These are phyloP conservation scores for Penicillium thymicola DNA, from an alignment of 2,329 filamentous ascomycete genomes.

Conservation along the genomic window DNA sequence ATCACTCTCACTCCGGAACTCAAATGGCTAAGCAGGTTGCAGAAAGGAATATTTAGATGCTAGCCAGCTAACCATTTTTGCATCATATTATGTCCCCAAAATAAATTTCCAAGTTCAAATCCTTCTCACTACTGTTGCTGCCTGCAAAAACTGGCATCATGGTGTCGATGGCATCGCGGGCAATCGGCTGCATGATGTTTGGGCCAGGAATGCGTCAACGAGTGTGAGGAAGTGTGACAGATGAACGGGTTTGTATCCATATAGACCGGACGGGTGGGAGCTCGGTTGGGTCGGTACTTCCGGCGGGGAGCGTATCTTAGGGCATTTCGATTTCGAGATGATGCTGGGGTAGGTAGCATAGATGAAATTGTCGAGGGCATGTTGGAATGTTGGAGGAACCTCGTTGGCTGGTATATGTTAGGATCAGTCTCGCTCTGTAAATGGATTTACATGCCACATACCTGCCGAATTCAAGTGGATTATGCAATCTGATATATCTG, in stretches of 20 bases:
- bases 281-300: slow-evolving; percentile 9
- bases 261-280: slow-evolving; percentile 16
- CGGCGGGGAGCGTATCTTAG: slow-evolving; percentile 3
- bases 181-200: slow-evolving; percentile 17
- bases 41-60: background rate
- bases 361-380: background rate
- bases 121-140: background rate
- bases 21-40: background rate
- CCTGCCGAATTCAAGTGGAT: background rate
- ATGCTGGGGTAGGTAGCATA: background rate
- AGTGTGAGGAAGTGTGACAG: slow-evolving; percentile 17
- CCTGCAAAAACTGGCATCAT: background rate
- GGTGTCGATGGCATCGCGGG: slow-evolving; percentile 15
- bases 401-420: background rate
- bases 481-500: background rate
- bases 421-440: background rate
- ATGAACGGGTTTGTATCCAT: slow-evolving; percentile 23
- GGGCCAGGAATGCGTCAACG: slow-evolving; percentile 23
- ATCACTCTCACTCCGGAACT: background rate
- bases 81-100: background rate
- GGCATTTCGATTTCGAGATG: background rate
- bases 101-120: no score
- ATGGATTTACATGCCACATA: background rate
- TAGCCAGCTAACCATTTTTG: no score
- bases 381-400: background rate